Conservation (phyloP, 73 alveolate species). For the Durusdinium trenchii region DNA sequence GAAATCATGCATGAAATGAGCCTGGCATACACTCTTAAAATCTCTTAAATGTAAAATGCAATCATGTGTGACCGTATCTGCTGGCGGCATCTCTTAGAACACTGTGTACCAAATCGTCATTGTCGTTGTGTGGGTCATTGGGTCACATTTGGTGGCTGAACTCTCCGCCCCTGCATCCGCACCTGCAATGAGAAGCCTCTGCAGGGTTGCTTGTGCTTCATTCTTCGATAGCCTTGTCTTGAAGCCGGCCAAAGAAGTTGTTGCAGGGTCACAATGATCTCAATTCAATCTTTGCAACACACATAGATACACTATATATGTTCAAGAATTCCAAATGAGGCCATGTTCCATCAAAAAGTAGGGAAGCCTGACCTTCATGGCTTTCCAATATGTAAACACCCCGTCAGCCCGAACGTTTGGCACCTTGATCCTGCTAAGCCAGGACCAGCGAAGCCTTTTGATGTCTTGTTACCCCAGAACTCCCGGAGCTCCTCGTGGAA, state of each 20-base stretch:
- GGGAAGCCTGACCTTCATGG: too few species aligned
- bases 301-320: background rate
- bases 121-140: too few species aligned
- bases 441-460: constrained; percentile 91
- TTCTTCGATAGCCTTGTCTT: constrained; percentile 57
- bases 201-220: constrained; percentile 91
- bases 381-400: background rate
- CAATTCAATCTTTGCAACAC: background rate
- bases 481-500: constrained; percentile 64
- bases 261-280: background rate
- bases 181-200: constrained; percentile 89
- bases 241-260: background rate
- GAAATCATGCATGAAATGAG: too few species aligned
- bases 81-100: too few species aligned
- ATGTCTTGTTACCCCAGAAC: constrained; percentile 88
- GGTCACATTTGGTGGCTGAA: too few species aligned
- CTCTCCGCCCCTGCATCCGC: too few species aligned
- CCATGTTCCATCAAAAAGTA: background rate
- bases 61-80: background rate
- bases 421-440: constrained; percentile 77
- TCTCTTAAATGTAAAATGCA: background rate
- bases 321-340: background rate
- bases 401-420: background rate
- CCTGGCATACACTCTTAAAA: too few species aligned
- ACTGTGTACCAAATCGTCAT: too few species aligned